Conservation (phyloP, 75 land plant species). For the Picea glauca region DNA sequence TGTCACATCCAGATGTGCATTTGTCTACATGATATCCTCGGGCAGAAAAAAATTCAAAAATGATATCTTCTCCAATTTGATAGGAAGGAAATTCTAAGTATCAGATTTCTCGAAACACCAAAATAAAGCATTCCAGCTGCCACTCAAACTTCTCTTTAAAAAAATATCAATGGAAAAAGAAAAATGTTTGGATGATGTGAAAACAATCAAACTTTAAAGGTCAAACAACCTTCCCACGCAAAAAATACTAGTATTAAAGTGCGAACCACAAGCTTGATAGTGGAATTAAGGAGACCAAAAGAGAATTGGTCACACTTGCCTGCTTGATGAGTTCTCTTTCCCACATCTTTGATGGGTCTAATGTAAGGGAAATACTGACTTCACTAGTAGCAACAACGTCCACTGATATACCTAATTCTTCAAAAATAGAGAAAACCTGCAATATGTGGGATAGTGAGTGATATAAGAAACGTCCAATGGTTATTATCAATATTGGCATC, state of each 20-base stretch:
- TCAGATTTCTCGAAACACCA: not conserved
- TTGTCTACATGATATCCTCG: too few relatives aligned
- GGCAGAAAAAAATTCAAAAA: too few relatives aligned
- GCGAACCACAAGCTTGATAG: not conserved
- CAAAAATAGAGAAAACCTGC: constrained; percentile 91
- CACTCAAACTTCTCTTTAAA: not conserved
- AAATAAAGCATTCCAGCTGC: not conserved
- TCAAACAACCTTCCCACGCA: not conserved
- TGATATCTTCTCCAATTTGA: not conserved
- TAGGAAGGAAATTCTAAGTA: not conserved
- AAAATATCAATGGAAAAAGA: not conserved
- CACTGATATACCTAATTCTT: constrained; percentile 88
- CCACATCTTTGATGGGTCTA: constrained; percentile 96
- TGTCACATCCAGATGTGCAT: too few relatives aligned
- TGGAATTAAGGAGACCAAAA: not conserved
- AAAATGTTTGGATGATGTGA: not conserved
- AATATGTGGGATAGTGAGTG: not conserved
- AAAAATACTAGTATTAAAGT: not conserved
- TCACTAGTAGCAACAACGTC: constrained; percentile 99
- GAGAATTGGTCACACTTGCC: constrained; percentile 36
- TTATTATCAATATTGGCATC: too few relatives aligned
- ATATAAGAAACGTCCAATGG: not conserved
- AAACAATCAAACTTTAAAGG: not conserved
- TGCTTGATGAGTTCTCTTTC: constrained; percentile 89
- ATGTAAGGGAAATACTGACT: constrained; percentile 94